These are phyloP conservation scores for Linderina pennispora DNA, from an alignment of 192 early-diverging fungal genomes.

Conservation along the genomic window DNA sequence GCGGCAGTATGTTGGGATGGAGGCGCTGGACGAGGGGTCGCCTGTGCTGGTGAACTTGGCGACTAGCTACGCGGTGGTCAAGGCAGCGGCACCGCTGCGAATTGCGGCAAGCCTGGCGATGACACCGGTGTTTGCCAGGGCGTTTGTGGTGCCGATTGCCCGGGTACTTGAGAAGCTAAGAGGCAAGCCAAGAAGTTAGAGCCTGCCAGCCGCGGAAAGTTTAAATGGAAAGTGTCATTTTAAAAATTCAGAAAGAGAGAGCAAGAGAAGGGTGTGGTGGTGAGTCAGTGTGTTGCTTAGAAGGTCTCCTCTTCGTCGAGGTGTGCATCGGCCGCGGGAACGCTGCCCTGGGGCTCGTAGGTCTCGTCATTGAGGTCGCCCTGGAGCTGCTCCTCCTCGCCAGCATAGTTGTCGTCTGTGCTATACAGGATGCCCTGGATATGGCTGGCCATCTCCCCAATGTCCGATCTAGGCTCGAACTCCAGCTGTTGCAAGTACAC, in stretches of 20 bases:
- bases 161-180: neutral
- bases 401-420: slow-evolving; percentile 53
- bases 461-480: slow-evolving; percentile 40
- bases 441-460: slow-evolving; percentile 59
- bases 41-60: slow-evolving; percentile 66
- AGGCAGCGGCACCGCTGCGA: slow-evolving; percentile 48
- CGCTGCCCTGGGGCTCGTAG: no score
- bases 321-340: slow-evolving; percentile 17
- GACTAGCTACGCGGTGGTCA: slow-evolving; percentile 76
- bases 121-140: slow-evolving; percentile 24
- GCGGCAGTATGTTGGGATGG: slow-evolving; percentile 47
- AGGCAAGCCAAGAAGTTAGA: neutral
- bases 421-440: slow-evolving; percentile 91
- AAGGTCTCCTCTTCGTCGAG: slow-evolving; percentile 42
- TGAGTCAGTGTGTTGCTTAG: neutral
- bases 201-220: no score
- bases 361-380: slow-evolving; percentile 8
- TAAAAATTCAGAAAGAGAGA: neutral
- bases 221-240: neutral
- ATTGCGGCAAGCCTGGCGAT: slow-evolving; percentile 22
- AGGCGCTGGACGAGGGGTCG: slow-evolving; percentile 22
- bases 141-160: slow-evolving; percentile 23
- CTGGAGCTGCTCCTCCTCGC: slow-evolving; percentile 7
- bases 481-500: slow-evolving; percentile 83
- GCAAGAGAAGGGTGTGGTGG: neutral